Conservation (phyloP, 805 yeast genomes). For the Tetrapisispora nanseiensis region DNA sequence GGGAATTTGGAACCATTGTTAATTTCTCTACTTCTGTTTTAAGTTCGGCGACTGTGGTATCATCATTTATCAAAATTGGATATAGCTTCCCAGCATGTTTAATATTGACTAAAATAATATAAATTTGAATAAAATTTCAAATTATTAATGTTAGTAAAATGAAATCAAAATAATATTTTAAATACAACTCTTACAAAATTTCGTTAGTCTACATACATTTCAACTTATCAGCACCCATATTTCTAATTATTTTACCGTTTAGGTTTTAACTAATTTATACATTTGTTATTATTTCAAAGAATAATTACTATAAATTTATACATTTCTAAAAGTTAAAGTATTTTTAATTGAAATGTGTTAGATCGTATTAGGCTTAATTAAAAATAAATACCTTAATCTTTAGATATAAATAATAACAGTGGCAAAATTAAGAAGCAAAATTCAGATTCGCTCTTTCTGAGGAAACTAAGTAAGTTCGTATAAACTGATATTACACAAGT, state of each 20-base stretch:
- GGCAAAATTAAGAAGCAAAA: neutral
- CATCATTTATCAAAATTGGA: conserved; percentile 32
- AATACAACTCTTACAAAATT: too few species aligned
- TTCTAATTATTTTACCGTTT: neutral
- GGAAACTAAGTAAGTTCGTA: neutral
- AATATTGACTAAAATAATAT: conserved; percentile 27
- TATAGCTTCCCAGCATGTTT: conserved; percentile 64
- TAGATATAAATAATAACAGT: neutral
- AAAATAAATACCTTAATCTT: neutral
- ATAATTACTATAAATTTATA: too few species aligned
- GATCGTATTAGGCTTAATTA: too few species aligned
- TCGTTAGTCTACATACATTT: conserved; percentile 2
- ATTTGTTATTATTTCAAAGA: too few species aligned
- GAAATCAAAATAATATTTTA: too few species aligned
- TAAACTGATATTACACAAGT: neutral
- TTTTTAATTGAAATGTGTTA: too few species aligned
- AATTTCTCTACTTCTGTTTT: conserved; percentile 59
- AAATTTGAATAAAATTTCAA: neutral
- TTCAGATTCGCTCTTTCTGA: neutral
- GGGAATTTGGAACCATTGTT: conserved; percentile 76
- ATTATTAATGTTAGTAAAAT: neutral
- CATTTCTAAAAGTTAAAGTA: too few species aligned
- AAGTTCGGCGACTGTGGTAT: conserved; percentile 39
- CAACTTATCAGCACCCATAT: conserved; percentile 2
- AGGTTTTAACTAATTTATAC: too few species aligned